These are phyloP conservation scores for Tetrapisispora pingtungensis DNA, from an alignment of 805 yeast species.

Conservation along the genomic window DNA sequence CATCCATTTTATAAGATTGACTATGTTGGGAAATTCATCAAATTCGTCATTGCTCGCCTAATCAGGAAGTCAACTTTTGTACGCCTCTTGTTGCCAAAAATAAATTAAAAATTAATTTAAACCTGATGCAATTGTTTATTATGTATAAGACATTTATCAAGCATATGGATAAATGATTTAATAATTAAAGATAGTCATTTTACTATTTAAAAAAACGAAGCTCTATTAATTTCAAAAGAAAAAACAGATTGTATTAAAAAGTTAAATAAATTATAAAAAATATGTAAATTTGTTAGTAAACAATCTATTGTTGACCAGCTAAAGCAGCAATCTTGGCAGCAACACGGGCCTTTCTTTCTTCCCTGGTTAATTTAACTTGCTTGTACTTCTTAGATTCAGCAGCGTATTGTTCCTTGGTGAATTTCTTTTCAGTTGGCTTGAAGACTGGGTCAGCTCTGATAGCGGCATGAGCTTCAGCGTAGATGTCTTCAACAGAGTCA, in stretches of 20 bases:
- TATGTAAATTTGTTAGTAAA: constrained; percentile 4
- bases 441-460: constrained; percentile 93
- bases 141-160: too few species aligned
- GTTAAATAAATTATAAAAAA: not conserved
- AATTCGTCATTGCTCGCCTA: not conserved
- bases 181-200: too few species aligned
- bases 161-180: too few species aligned
- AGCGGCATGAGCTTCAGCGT: constrained; percentile 86
- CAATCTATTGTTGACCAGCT: constrained; percentile 36
- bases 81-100: too few species aligned
- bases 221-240: not conserved
- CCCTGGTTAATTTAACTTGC: constrained; percentile 79
- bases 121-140: too few species aligned
- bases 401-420: constrained; percentile 97
- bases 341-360: constrained; percentile 81
- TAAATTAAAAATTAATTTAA: too few species aligned
- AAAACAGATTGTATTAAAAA: constrained; percentile 1
- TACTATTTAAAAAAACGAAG: too few species aligned
- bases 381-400: constrained; percentile 91
- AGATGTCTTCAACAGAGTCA: constrained; percentile 91
- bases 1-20: too few species aligned
- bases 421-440: constrained; percentile 84
- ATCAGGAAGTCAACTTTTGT: not conserved
- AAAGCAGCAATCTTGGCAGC: constrained; percentile 91
- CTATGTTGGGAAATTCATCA: not conserved